These are phyloP conservation scores for Tetracentron sinense DNA, from an alignment of 164 flowering plant genomes.

Conservation along the genomic window DNA sequence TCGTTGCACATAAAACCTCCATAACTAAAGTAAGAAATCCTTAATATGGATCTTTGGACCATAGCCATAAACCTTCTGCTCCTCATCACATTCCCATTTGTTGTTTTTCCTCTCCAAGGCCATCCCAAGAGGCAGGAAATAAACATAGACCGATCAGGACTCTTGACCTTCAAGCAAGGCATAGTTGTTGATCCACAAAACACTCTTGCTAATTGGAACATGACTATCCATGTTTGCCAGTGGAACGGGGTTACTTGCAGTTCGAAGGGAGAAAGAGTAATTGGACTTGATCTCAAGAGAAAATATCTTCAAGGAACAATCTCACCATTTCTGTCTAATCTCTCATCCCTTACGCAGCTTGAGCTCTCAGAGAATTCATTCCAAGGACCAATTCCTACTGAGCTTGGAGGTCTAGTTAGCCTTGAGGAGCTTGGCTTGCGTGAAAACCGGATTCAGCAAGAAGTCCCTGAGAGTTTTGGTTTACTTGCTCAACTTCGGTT, in stretches of 20 bases:
- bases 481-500: conserved; percentile 15
- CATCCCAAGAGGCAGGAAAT: neutral
- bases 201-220: conserved; percentile 22
- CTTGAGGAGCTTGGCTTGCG: conserved; percentile 19
- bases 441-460: conserved; percentile 19
- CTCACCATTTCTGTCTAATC: conserved; percentile 28
- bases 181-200: conserved; percentile 21
- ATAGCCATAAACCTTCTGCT: conserved; percentile 5
- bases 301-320: conserved; percentile 22
- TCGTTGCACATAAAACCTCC: conserved; percentile 3
- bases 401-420: conserved; percentile 20
- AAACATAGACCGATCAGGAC: conserved; percentile 16
- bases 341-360: conserved; percentile 25
- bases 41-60: conserved; percentile 10
- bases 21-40: conserved; percentile 5
- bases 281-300: conserved; percentile 17
- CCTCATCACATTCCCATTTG: conserved; percentile 13
- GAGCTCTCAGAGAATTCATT: conserved; percentile 27
- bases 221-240: conserved; percentile 19
- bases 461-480: conserved; percentile 27
- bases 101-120: conserved; percentile 14
- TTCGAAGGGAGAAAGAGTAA: conserved; percentile 15
- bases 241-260: conserved; percentile 26
- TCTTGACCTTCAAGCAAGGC: conserved; percentile 23
- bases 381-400: conserved; percentile 24